Conservation (phyloP, 164 flowering plant species). For the Hamamelis virginiana region DNA sequence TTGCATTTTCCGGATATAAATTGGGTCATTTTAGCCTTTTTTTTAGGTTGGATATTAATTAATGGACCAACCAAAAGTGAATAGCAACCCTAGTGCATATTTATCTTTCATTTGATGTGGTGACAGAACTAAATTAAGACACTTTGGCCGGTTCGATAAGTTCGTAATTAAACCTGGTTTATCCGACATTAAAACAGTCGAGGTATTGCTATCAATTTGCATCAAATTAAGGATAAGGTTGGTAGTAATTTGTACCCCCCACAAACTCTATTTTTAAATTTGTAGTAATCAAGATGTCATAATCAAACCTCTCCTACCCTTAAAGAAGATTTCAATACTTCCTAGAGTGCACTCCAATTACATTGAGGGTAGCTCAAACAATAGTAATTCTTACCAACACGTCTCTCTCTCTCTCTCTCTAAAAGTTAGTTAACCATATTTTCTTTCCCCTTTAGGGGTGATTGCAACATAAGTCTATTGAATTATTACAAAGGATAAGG, state of each 20-base stretch:
- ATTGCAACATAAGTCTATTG: neutral
- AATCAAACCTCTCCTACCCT: neutral
- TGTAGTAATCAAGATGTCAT: constrained; percentile 3
- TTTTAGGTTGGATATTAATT: too few relatives aligned
- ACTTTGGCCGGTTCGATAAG: too few relatives aligned
- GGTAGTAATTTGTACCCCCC: neutral
- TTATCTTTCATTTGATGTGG: too few relatives aligned
- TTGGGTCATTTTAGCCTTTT: neutral
- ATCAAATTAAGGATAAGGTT: constrained; percentile 7
- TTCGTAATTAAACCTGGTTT: neutral
- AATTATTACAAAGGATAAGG: too few relatives aligned
- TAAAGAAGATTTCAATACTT: neutral
- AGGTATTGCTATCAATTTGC: too few relatives aligned
- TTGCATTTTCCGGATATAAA: too few relatives aligned
- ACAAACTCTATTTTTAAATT: too few relatives aligned
- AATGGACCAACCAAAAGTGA: too few relatives aligned
- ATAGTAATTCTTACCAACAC: constrained; percentile 6
- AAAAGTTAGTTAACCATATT: neutral
- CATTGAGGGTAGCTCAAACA: neutral
- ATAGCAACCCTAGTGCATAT: too few relatives aligned
- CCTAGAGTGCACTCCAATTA: constrained; percentile 2
- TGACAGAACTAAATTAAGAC: too few relatives aligned
- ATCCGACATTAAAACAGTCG: too few relatives aligned
- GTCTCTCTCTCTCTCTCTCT: constrained; percentile 5
- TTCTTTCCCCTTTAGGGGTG: neutral